These are phyloP conservation scores for Diophrys sp. DNA, from an alignment of 73 alveolate species.

Conservation along the genomic window DNA sequence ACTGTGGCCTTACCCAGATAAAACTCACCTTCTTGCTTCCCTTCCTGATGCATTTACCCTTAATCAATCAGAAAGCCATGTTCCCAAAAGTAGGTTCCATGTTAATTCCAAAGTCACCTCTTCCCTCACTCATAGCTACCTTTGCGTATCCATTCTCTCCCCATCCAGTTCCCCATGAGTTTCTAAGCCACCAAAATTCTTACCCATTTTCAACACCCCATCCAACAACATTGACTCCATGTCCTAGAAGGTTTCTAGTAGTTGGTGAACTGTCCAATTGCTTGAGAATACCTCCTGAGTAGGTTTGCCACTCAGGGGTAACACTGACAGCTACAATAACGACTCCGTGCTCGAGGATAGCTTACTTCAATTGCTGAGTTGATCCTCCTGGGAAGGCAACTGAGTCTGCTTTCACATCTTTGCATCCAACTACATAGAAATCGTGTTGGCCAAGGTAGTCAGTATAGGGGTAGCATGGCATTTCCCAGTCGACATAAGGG, in stretches of 20 bases:
- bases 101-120: too few relatives aligned
- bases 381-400: not conserved
- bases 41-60: too few relatives aligned
- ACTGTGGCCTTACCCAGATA: too few relatives aligned
- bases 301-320: constrained; percentile 3
- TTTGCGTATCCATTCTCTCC: constrained; percentile 12
- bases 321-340: not conserved
- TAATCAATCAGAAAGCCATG: too few relatives aligned
- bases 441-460: not conserved
- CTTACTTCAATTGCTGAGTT: not conserved
- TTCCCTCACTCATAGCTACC: too few relatives aligned
- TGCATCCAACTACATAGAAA: not conserved
- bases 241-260: too few relatives aligned
- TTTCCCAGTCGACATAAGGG: not conserved
- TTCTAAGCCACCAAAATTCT: constrained; percentile 9
- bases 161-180: constrained; percentile 23
- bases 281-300: constrained; percentile 74
- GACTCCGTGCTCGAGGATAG: not conserved
- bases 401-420: not conserved
- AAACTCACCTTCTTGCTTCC: too few relatives aligned
- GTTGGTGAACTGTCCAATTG: constrained; percentile 26
- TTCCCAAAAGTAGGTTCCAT: too few relatives aligned
- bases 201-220: not conserved
- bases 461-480: not conserved
- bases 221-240: not conserved